phyloP scores from a whole-genome alignment of 139 green algal species.

The Coelastrella sp. region DNA sequence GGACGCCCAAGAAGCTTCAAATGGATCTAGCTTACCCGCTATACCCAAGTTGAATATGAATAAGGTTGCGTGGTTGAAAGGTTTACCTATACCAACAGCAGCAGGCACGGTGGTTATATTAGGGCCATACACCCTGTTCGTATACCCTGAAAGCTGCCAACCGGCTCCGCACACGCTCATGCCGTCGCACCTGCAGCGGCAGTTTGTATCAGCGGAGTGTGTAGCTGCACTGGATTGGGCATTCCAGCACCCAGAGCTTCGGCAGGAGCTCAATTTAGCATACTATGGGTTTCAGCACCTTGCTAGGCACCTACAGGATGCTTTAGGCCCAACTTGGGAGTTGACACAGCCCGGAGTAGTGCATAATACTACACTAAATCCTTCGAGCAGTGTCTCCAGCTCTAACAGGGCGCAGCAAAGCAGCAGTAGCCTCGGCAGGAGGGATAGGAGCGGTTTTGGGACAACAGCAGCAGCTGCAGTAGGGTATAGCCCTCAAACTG shows the following conservation, averaged over 20 bases:
- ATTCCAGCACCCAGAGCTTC: conserved; percentile 27
- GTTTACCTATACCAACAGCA: conserved; percentile 63
- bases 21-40: neutral
- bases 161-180: conserved; percentile 45
- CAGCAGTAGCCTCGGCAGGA: neutral
- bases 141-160: conserved; percentile 37
- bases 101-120: conserved; percentile 53
- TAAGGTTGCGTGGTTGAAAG: conserved; percentile 37
- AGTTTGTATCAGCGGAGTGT: conserved; percentile 52
- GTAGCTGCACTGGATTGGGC: conserved; percentile 29
- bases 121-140: conserved; percentile 37
- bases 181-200: conserved; percentile 23
- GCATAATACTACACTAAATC: too few species aligned
- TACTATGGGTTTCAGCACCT: conserved; percentile 39
- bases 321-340: conserved; percentile 20
- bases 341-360: neutral
- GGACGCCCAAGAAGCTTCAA: neutral
- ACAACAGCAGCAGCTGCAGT: neutral
- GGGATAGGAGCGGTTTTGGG: neutral
- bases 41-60: conserved; percentile 26
- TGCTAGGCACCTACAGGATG: conserved; percentile 20
- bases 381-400: too few species aligned
- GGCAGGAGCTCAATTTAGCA: conserved; percentile 3
- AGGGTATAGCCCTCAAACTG: too few species aligned
- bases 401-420: neutral